Conservation (phyloP, 352 stramenopile species). For the Phytophthora sansomeana region DNA sequence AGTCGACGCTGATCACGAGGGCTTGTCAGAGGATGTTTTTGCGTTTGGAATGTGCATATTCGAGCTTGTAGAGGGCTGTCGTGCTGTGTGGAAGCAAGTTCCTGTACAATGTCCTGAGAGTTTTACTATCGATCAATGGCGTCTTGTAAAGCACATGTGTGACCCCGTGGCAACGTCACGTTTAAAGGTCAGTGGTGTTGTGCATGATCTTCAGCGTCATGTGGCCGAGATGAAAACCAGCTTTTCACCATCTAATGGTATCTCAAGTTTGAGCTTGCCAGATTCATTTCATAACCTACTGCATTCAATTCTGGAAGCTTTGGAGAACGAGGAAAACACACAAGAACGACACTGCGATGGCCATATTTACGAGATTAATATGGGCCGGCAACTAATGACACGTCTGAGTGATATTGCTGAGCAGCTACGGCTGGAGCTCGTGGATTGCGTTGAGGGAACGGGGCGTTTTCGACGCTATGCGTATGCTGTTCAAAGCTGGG, state of each 20-base stretch:
- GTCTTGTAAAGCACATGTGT: constrained; percentile 26
- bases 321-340: not conserved
- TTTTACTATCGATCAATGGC: constrained; percentile 29
- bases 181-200: constrained; percentile 11
- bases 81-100: constrained; percentile 1
- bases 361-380: not conserved
- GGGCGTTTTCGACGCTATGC: constrained; percentile 9
- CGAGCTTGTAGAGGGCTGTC: constrained; percentile 12
- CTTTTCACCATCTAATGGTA: not conserved
- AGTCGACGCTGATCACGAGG: not conserved
- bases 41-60: constrained; percentile 25
- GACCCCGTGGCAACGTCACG: constrained; percentile 2
- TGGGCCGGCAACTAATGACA: constrained; percentile 5
- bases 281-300: constrained; percentile 5
- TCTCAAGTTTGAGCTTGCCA: not conserved
- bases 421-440: not conserved
- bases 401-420: constrained; percentile 12
- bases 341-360: not conserved
- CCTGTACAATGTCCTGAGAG: constrained; percentile 1
- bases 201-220: constrained; percentile 21
- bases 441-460: constrained; percentile 7
- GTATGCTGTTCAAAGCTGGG: constrained; percentile 15
- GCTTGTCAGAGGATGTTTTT: constrained; percentile 12
- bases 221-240: not conserved
- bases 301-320: not conserved